phyloP scores from a whole-genome alignment of 805 yeast genomes.

The Ogataea paradorogensis region DNA sequence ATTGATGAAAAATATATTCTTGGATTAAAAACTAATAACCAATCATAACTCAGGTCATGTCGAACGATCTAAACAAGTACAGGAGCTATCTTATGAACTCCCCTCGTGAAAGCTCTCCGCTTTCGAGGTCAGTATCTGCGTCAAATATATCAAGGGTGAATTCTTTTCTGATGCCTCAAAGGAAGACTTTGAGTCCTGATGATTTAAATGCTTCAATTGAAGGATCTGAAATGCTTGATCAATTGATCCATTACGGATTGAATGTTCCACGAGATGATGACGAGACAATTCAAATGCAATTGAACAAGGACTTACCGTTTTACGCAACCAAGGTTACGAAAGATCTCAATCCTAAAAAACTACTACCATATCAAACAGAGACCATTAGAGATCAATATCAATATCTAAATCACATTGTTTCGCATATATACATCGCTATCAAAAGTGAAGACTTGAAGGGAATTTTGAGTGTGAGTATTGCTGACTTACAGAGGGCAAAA shows the following conservation, averaged over 20 bases:
- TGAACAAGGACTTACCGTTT: constrained; percentile 23
- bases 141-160: constrained; percentile 16
- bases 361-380: constrained; percentile 74
- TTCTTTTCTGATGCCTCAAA: constrained; percentile 5
- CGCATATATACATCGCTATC: constrained; percentile 75
- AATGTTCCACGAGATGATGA: constrained; percentile 56
- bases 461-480: constrained; percentile 59
- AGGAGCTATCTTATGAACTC: constrained; percentile 15
- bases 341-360: constrained; percentile 23
- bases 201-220: constrained; percentile 7
- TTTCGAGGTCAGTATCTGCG: constrained; percentile 27
- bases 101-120: constrained; percentile 26
- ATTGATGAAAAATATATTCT: neutral
- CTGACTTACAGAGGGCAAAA: constrained; percentile 52
- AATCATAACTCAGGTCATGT: neutral
- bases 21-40: neutral
- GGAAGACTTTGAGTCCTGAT: constrained; percentile 1
- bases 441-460: constrained; percentile 75
- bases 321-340: constrained; percentile 23
- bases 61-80: constrained; percentile 12
- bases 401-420: constrained; percentile 75
- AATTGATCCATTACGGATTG: constrained; percentile 38
- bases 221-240: constrained; percentile 19
- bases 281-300: constrained; percentile 25
- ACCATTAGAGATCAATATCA: constrained; percentile 62